These are phyloP conservation scores for Termitomyces sp. DNA, from an alignment of 768 basidiomycete species.

Conservation along the genomic window DNA sequence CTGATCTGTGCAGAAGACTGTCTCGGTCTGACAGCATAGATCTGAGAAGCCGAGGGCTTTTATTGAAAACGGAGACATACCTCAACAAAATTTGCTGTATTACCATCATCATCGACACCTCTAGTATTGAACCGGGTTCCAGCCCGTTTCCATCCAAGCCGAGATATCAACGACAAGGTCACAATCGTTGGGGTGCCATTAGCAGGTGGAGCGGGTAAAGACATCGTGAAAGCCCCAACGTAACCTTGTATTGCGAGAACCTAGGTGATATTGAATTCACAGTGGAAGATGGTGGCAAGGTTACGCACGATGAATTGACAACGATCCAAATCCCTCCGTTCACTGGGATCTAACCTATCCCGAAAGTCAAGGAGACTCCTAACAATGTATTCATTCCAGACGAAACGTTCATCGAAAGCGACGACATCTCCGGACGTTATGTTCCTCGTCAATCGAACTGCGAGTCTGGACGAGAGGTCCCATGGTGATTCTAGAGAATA, in stretches of 20 bases:
- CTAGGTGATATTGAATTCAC: conserved; percentile 28
- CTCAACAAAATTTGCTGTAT: conserved; percentile 96
- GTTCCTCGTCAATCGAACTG: conserved; percentile 58
- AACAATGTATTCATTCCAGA: conserved; percentile 94
- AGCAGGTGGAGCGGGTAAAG: conserved; percentile 68
- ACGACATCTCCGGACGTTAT: conserved; percentile 39
- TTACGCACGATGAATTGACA: conserved; percentile 78
- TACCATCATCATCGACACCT: conserved; percentile 93
- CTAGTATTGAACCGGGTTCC: conserved; percentile 97
- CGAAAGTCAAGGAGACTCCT: conserved; percentile 86
- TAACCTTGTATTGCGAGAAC: conserved; percentile 93
- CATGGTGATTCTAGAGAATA: conserved; percentile 78
- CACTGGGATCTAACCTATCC: conserved; percentile 61
- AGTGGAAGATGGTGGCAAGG: conserved; percentile 3
- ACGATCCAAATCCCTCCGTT: conserved; percentile 70
- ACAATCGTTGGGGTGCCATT: conserved; percentile 68
- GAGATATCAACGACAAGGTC: conserved; percentile 75
- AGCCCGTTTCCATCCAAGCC: conserved; percentile 91
- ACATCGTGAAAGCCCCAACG: conserved; percentile 76
- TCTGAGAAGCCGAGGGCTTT: conserved; percentile 9
- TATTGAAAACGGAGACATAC: conserved; percentile 29
- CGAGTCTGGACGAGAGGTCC: conserved; percentile 85
- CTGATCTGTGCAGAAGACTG: conserved; percentile 79
- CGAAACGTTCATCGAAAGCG: conserved; percentile 78
- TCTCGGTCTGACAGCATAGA: conserved; percentile 65